A percentile compares a stretch with the other conserved stretches of the same genome.
Conservation (phyloP, 139 green algal genomes). For the Gonium pectorale region DNA sequence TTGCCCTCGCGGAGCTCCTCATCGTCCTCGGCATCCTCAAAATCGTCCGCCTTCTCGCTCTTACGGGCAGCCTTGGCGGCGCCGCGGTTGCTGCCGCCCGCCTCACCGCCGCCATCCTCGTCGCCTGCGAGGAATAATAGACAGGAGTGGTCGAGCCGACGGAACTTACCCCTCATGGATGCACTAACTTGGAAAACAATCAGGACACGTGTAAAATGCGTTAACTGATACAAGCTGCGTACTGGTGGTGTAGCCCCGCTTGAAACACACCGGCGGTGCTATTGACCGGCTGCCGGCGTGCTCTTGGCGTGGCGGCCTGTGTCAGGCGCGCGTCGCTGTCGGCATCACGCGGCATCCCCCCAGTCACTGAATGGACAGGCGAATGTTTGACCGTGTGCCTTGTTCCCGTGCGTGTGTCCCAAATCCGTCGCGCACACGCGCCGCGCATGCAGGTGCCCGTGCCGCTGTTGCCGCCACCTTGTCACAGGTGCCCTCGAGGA, state of each 20-base stretch:
- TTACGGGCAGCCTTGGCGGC: conserved; percentile 52
- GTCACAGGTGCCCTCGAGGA: neutral
- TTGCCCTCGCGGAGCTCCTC: conserved; percentile 78
- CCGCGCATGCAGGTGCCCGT: no score
- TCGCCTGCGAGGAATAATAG: conserved; percentile 55
- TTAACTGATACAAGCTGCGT: no score
- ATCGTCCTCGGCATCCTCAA: conserved; percentile 65
- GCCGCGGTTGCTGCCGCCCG: conserved; percentile 23
- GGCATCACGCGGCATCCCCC: conserved; percentile 33
- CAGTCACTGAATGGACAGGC: conserved; percentile 24
- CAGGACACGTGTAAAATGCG: no score
- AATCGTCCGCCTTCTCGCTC: conserved; percentile 49
- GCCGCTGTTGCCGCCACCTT: neutral
- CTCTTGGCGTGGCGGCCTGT: neutral
- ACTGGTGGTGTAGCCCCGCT: no score
- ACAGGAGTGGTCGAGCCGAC: no score
- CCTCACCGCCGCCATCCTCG: conserved; percentile 79
- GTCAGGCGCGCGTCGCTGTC: neutral
- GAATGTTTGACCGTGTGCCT: conserved; percentile 33
- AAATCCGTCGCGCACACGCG: no score
- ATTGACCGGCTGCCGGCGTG: neutral
- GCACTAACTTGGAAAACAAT: no score
- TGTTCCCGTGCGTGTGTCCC: no score
- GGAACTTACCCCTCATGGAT: no score
- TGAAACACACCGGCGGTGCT: neutral